Percentiles rank a stretch among this genome's conserved stretches.
Conservation (phyloP, 75 land plant species). For the Ceratopteris richardii region DNA sequence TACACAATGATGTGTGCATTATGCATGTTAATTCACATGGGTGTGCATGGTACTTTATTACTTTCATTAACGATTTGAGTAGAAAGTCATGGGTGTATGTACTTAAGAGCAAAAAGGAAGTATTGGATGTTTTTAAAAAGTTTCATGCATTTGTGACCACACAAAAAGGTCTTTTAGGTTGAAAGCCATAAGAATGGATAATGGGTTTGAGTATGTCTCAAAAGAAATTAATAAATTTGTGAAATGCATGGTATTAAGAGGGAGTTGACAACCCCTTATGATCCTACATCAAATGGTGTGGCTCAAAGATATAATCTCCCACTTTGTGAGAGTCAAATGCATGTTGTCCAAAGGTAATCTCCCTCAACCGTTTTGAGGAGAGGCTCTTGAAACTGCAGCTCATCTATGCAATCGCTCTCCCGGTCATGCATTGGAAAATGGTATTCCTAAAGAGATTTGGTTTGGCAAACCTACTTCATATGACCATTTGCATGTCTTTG, state of each 20-base stretch:
- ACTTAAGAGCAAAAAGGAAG: neutral
- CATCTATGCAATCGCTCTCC: slow-evolving; percentile 3
- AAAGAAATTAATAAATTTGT: slow-evolving; percentile 1
- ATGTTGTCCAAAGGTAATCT: slow-evolving; percentile 2
- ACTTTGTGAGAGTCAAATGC: slow-evolving; percentile 4
- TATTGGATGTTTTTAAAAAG: neutral
- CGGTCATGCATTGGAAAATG: neutral
- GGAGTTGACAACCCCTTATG: neutral
- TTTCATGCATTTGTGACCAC: neutral
- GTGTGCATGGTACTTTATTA: neutral
- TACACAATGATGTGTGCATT: slow-evolving; percentile 1
- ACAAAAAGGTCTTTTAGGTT: neutral
- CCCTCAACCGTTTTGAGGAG: neutral
- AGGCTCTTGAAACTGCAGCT: neutral
- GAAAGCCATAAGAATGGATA: neutral
- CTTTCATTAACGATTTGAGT: neutral
- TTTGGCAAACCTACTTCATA: neutral
- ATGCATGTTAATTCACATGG: neutral
- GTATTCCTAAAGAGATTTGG: slow-evolving; percentile 8
- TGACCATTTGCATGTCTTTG: slow-evolving; percentile 9
- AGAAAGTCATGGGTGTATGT: neutral
- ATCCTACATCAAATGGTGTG: slow-evolving; percentile 3
- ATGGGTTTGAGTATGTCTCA: slow-evolving; percentile 1
- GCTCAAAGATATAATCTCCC: neutral
- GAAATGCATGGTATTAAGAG: neutral